These are phyloP conservation scores for Rutstroemia sp. DNA, from an alignment of 2,329 filamentous ascomycete species.

Conservation along the genomic window DNA sequence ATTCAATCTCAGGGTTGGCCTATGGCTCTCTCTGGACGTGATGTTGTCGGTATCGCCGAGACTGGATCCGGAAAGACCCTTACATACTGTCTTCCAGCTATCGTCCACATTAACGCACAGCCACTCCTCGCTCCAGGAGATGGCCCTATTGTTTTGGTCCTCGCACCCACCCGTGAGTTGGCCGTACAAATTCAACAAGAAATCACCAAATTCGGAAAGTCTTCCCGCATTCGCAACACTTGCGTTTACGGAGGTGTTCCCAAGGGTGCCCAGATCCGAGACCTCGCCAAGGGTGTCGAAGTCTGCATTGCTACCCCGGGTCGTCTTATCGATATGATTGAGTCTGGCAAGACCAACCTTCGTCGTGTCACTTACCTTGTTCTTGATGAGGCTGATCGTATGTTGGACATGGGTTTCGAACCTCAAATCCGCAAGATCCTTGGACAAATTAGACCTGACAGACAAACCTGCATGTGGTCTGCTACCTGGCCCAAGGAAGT, in stretches of 20 bases:
- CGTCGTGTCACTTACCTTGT: conserved; percentile 97
- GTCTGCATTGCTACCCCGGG: conserved; percentile 98
- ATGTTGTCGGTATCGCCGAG: conserved; percentile 98
- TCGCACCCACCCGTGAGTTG: conserved; percentile 94
- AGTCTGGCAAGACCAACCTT: conserved; percentile 95
- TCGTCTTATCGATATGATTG: conserved; percentile 97
- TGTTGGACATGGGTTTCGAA: conserved; percentile 69
- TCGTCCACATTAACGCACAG: conserved; percentile 99
- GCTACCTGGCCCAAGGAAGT: conserved; percentile 99
- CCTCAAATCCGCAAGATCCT: conserved; percentile 99
- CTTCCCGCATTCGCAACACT: conserved; percentile 95
- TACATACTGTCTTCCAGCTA: conserved; percentile 94
- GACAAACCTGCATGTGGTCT: conserved; percentile 99
- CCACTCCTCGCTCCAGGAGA: conserved; percentile 91
- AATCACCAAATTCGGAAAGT: conserved; percentile 97
- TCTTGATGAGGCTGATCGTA: conserved; percentile 76
- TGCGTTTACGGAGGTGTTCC: conserved; percentile 99
- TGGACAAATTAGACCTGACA: conserved; percentile 91
- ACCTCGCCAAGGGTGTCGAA: conserved; percentile 90
- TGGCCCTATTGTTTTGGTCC: conserved; percentile 90
- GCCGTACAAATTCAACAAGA: conserved; percentile 98
- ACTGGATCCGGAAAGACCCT: conserved; percentile 98
- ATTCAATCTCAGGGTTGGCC: conserved; percentile 99
- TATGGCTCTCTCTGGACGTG: conserved; percentile 95
- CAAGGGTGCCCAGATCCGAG: conserved; percentile 93